Conservation (phyloP, 306 rosid genomes). For the Trifolium fragiferum region DNA sequence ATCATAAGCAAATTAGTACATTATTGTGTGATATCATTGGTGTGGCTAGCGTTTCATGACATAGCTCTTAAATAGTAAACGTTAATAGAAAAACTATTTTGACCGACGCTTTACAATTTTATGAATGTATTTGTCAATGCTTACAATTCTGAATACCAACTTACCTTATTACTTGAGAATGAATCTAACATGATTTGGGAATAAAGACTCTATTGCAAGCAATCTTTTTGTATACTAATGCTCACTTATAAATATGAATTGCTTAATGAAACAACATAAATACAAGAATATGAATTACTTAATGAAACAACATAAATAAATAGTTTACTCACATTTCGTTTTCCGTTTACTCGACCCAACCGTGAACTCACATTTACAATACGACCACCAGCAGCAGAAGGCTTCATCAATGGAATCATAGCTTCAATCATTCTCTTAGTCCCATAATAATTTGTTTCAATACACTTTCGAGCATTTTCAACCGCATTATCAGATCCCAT, state of each 20-base stretch:
- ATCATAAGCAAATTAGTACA: no score
- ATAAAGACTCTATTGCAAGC: not conserved
- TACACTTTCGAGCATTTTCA: slow-evolving; percentile 64
- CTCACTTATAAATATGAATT: not conserved
- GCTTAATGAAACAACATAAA: not conserved
- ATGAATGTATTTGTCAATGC: no score
- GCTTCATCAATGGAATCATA: slow-evolving; percentile 88
- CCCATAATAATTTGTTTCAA: slow-evolving; percentile 81
- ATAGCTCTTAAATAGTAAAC: no score
- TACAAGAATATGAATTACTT: not conserved
- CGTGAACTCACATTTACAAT: slow-evolving; percentile 91
- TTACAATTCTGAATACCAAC: no score
- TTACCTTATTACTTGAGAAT: not conserved
- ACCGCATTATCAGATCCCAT: slow-evolving; percentile 66
- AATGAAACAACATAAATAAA: not conserved
- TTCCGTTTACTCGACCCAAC: slow-evolving; percentile 71
- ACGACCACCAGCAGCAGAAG: slow-evolving; percentile 74
- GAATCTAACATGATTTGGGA: not conserved
- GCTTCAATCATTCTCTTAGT: slow-evolving; percentile 82
- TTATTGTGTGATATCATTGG: not conserved
- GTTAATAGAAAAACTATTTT: no score
- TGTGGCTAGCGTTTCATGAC: not conserved
- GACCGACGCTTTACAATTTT: no score
- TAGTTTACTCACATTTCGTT: slow-evolving; percentile 67
- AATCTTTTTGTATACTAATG: no score